phyloP scores from a whole-genome alignment of 495 filamentous ascomycete species.

The Hyaloscypha bicolor region DNA sequence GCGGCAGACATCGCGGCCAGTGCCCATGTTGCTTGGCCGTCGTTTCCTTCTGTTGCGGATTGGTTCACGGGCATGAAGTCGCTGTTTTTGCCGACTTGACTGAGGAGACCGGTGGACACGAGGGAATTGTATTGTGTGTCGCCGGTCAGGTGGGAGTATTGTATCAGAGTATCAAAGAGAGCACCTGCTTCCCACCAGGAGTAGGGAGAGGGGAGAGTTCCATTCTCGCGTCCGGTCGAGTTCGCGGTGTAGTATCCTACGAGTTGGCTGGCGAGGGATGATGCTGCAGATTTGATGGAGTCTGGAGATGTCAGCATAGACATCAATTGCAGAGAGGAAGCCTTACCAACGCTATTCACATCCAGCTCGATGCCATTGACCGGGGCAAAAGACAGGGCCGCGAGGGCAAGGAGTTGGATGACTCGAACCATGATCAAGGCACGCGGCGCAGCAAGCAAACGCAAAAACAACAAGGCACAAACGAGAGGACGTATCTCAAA shows the following conservation, averaged over 20 bases:
- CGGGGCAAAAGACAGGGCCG: not conserved
- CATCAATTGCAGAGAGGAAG: not conserved
- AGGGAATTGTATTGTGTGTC: conserved; percentile 62
- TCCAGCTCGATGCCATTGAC: conserved; percentile 12
- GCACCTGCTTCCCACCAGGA: conserved; percentile 69
- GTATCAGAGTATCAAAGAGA: conserved; percentile 69
- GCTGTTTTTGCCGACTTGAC: conserved; percentile 57
- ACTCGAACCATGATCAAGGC: conserved; percentile 10
- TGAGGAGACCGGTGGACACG: conserved; percentile 54
- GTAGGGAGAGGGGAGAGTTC: conserved; percentile 62
- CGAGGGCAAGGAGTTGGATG: conserved; percentile 4
- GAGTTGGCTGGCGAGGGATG: conserved; percentile 61
- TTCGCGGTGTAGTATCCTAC: conserved; percentile 71
- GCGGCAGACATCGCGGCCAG: conserved; percentile 69
- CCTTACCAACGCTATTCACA: conserved; percentile 8
- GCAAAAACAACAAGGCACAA: not conserved
- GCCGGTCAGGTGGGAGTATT: conserved; percentile 72
- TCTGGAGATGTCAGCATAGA: conserved; percentile 35
- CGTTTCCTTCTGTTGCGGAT: conserved; percentile 63
- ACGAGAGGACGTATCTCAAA: not conserved
- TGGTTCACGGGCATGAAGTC: conserved; percentile 67
- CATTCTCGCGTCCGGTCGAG: conserved; percentile 60
- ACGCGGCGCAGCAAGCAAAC: not conserved
- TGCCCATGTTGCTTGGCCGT: conserved; percentile 70
- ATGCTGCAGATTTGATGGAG: conserved; percentile 63